Base-by-base conservation (phyloP, 176 grass and related monocot species). In the Oryza longistaminata region DNA sequence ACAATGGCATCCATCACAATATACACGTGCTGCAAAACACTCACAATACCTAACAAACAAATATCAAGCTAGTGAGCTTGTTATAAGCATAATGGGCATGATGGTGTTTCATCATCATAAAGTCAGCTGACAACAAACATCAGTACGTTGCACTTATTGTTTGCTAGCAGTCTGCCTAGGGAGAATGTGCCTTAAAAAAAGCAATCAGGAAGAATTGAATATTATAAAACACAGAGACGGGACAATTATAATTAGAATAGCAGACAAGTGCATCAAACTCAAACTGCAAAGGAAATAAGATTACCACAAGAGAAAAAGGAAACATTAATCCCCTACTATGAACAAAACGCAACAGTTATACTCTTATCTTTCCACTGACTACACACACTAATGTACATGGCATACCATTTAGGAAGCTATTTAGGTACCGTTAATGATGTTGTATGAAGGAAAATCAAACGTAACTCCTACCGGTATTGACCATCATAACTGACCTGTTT, bases 1-100 rank as follows among this genome's bases (percentile, higher is more conserved):
- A 66, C 92, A 94, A 15, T 91, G 91, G 78, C 92, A 94, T 2
- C 92, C 92, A 87, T 94, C 89, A 82, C 89, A 94, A 74, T 83
- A 87, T 66, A 89, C 87, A n/a, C 82, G 77, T 76, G 85, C 82
- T 79, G 87, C 87, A 91, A 94, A 94, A 69, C 92, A 94, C 40
- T 94, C 92, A 27, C 92, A 94, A 45, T 94, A 94, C 87, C 92
- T 94, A 90, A 75, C 39, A 76, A 76, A 85, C 22, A 76, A 66
- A 66, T 11, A 87, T 7, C 53, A 81, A 71, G 16, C 76, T 33
- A 77, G 71, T 7, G 21, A 74, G 35, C 61, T 68, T 70, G 70
- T 26, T 60, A 64, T 80, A 83, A 24, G 27, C 75, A 46, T 17
- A 26, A 68, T 64, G 72, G 9, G 35, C 70, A 46, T 10, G 24